Base-by-base conservation (phyloP, 768 basidiomycete genomes). In the Lepiota brunneoincarnata region DNA sequence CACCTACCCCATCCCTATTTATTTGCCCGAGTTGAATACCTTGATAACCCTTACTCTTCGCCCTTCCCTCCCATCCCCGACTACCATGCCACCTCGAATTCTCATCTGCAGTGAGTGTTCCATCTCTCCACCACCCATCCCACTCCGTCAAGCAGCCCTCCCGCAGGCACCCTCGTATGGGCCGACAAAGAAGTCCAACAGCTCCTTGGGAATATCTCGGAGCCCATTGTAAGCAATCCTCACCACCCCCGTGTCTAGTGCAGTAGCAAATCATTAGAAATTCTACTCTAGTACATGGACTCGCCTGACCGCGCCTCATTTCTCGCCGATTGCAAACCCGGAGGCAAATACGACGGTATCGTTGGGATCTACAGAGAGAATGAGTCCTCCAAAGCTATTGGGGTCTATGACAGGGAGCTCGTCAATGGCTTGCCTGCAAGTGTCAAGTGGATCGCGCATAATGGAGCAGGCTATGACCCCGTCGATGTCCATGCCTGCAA, bases 391-490 rank as follows among this genome's bases (percentile, higher is more conserved):
- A 70, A 76, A 44, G 72, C 68, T 37, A 84, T 93, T 60, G 93
- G 91, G 17, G 71, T 82, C 14, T 93, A 93, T 63, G 91, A 97
- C 67, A 80, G 82, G 66, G 88, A 87, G 58, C 75, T 96, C 59
- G 76, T 97, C 59, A 69, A 75, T 45, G 81, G 78, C 0, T 74
- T 97, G 9, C 85, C 91, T 1, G 57, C 75, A 1, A 76, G 75
- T 17, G 78, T 95, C 58, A 85, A 86, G 63, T 93, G 89, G 86
- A 91, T 96, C 64, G 90, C 87, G 1, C 93, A 93, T 68, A 94
- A 94, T 54, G 94, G 93, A 10, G 93, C 94, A 0, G 93, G 94
- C 0, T 97, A 97, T 66, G 93, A 97, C 66, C 84, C 86, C 57
- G 87, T 96, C 59, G 88, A 94, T 63, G 82, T 93, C 14, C 67